Evolutionary conservation across 2,329 filamentous ascomycete genomes (phyloP), one percentile per base, ranked within the genome.

Genomic region (Stenocarpella maydis): DNA sequence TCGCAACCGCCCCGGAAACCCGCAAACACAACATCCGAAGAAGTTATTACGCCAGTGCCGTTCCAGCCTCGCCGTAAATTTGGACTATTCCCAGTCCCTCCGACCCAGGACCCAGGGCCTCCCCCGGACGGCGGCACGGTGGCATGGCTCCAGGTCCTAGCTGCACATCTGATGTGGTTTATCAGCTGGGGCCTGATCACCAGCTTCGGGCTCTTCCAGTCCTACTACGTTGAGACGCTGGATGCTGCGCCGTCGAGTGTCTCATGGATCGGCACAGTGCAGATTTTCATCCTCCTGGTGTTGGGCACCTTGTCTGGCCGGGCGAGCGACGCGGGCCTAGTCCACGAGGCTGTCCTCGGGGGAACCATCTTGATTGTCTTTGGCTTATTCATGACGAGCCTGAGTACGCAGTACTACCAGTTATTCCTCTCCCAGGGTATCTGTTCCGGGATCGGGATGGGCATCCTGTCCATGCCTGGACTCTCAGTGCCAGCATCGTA

Each of bases 401-500:
- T 84, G 1, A 75, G 79, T 8, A 81, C 74, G 0, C 71, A 74
- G 26, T 86, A 85, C 73, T 86, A 82, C 80, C 83, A 86, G 54
- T 70, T 86, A 0, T 79, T 87, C 37, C 79, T 87, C 0, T 78
- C 82, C 0, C 88, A 90, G 71, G 88, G 86, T 0, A 71, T 90
- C 1, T 88, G 87, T 52, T 82, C 86, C 31, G 88, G 88, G 0
- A 76, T 90, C 1, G 88, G 88, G 1, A 80, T 81, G 73, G 83
- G 88, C 1, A 76, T 88, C 65, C 79, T 89, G 73, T 87, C 88
- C 78, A 82, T 83, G 53, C 83, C 88, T 37, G 83, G 82, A 21
- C 74, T 87, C 41, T 82, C 85, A n/a, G 77, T 89, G 26, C 79
- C 88, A 12, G 82, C 86, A 17, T 89, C 88, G 0, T 91, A 90